Evolutionary conservation across 495 filamentous ascomycete species (phyloP).

Genomic region (Venustampulla echinocandica): DNA sequence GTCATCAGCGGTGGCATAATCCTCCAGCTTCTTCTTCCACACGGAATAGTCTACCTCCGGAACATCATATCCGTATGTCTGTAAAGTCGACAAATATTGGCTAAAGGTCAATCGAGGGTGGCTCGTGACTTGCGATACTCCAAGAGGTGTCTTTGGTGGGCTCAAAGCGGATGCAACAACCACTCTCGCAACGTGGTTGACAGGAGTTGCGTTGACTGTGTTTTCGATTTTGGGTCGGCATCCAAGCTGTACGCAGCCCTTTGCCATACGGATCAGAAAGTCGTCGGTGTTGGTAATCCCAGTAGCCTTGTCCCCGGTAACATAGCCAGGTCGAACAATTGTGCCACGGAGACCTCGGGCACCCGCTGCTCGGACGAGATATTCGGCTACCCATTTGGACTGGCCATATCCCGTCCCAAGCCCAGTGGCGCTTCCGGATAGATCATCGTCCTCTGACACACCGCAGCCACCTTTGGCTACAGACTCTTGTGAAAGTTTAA

Average conservation of each 20-base stretch:
- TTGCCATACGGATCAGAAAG: constrained; percentile 82
- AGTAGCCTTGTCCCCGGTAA: constrained; percentile 63
- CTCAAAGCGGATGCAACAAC: constrained; percentile 57
- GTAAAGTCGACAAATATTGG: constrained; percentile 62
- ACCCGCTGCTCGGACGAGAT: constrained; percentile 74
- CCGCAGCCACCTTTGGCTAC: constrained; percentile 43
- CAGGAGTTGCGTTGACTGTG: constrained; percentile 85
- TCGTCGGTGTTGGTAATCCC: constrained; percentile 82
- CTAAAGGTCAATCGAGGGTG: constrained; percentile 75
- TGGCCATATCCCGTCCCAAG: constrained; percentile 86
- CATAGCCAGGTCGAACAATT: constrained; percentile 79
- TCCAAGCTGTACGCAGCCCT: constrained; percentile 77
- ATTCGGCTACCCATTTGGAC: constrained; percentile 77
- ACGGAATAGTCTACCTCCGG: constrained; percentile 56
- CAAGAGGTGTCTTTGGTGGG: constrained; percentile 31
- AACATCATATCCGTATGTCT: constrained; percentile 69
- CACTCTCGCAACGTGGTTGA: constrained; percentile 71
- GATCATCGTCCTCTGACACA: constrained; percentile 55
- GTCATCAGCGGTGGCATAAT: constrained; percentile 44
- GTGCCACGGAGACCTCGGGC: constrained; percentile 63
- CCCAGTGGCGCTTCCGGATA: constrained; percentile 54
- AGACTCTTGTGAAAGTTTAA: constrained; percentile 53
- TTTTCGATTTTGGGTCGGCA: constrained; percentile 71
- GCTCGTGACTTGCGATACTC: constrained; percentile 69
- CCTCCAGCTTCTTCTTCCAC: constrained; percentile 47